Conservation (phyloP, 352 stramenopile species). For the Pythium dissimile region DNA sequence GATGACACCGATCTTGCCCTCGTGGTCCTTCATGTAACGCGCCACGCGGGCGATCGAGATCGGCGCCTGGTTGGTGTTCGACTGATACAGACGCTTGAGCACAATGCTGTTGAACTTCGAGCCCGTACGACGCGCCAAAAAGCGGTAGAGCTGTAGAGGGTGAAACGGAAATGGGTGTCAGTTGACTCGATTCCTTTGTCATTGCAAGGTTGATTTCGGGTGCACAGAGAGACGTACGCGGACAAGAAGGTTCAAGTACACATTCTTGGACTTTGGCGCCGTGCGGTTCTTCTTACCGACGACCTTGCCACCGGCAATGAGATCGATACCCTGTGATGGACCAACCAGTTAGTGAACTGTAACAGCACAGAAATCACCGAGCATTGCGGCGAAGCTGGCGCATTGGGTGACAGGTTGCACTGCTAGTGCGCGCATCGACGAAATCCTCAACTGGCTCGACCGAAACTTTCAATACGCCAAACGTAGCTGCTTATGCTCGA, state of each 20-base stretch:
- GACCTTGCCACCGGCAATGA: constrained; percentile 98
- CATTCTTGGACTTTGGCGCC: constrained; percentile 98
- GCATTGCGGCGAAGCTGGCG: too few species aligned
- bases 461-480: too few species aligned
- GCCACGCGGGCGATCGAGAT: constrained; percentile 95
- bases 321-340: constrained; percentile 95
- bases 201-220: neutral
- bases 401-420: too few species aligned
- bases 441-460: too few species aligned
- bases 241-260: constrained; percentile 99
- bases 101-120: constrained; percentile 98
- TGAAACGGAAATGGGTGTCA: neutral
- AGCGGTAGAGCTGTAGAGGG: constrained; percentile 88
- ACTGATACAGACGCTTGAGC: constrained; percentile 99
- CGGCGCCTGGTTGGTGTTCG: constrained; percentile 97
- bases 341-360: neutral
- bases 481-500: too few species aligned
- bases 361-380: too few species aligned
- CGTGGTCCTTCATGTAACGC: constrained; percentile 99
- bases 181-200: neutral
- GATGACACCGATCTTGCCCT: constrained; percentile 98
- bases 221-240: constrained; percentile 46
- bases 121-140: constrained; percentile 97
- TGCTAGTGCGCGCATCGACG: too few species aligned
- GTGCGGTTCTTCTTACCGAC: constrained; percentile 97